Percentiles rank a stretch among this genome's conserved stretches.
These are phyloP conservation scores for Dendrobium officinale DNA, from an alignment of 106 monocot genomes.

Conservation along the genomic window DNA sequence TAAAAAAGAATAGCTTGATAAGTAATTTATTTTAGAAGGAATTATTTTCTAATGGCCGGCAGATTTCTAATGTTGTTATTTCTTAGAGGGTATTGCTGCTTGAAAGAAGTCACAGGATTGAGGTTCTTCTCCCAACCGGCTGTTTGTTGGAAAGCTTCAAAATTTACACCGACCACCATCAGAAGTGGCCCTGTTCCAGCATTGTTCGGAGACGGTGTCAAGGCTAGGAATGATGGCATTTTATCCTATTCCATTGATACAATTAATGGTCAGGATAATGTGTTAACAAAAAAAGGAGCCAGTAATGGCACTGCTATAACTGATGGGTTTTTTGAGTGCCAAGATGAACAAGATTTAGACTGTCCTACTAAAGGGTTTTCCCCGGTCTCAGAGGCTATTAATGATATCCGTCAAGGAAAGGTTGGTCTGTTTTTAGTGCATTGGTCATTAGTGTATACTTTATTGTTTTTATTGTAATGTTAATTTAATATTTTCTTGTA, in stretches of 20 bases:
- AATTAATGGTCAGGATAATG: conserved; percentile 14
- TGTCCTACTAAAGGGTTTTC: conserved; percentile 68
- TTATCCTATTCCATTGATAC: conserved; percentile 6
- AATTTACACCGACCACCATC: neutral
- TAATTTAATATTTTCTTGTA: conserved; percentile 30
- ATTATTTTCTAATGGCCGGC: neutral
- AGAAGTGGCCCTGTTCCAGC: conserved; percentile 12
- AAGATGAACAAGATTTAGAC: conserved; percentile 66
- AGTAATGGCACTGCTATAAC: conserved; percentile 13
- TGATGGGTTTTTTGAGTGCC: conserved; percentile 38
- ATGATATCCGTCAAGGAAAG: conserved; percentile 89
- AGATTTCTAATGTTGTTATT: neutral
- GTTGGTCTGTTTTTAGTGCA: conserved; percentile 25
- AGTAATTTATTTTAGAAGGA: neutral
- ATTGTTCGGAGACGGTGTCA: conserved; percentile 16
- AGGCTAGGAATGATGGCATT: conserved; percentile 13
- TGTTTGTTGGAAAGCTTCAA: conserved; percentile 10
- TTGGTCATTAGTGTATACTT: neutral
- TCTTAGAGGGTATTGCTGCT: conserved; percentile 4
- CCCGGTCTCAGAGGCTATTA: conserved; percentile 76
- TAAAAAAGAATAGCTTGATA: neutral
- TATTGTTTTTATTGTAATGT: conserved; percentile 1
- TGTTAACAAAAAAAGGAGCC: conserved; percentile 5
- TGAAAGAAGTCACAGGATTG: conserved; percentile 8
- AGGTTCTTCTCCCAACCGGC: conserved; percentile 3